phyloP scores from a whole-genome alignment of 805 yeast genomes.

The Geotrichum ghanense region DNA sequence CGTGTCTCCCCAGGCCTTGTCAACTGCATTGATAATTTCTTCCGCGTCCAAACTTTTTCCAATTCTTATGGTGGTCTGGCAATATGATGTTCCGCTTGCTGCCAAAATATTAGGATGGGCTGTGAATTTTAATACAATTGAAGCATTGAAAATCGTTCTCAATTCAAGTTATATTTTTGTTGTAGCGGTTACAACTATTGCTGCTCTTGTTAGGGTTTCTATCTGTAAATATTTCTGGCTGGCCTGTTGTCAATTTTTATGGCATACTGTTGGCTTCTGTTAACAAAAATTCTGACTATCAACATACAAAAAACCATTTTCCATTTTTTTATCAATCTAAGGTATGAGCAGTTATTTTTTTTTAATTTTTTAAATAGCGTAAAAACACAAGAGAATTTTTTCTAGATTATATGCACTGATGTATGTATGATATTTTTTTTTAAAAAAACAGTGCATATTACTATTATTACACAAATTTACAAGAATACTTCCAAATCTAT shows the following conservation, averaged over 20 bases:
- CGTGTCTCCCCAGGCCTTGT: slow-evolving; percentile 34
- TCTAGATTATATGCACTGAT: too few relatives aligned
- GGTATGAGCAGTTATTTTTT: too few relatives aligned
- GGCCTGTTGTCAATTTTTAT: slow-evolving; percentile 2
- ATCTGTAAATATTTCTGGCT: slow-evolving; percentile 2
- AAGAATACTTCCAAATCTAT: slow-evolving; percentile 80
- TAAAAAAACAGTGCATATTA: too few relatives aligned
- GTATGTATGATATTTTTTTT: too few relatives aligned
- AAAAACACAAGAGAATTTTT: too few relatives aligned
- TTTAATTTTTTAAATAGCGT: too few relatives aligned
- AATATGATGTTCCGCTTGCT: slow-evolving; percentile 72
- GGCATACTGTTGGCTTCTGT: slow-evolving; percentile 3
- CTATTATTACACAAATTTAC: background rate
- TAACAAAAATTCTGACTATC: too few relatives aligned
- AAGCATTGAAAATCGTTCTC: slow-evolving; percentile 41
- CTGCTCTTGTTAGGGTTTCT: slow-evolving; percentile 10
- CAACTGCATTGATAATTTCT: slow-evolving; percentile 63
- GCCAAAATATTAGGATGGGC: slow-evolving; percentile 47
- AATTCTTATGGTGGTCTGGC: slow-evolving; percentile 91
- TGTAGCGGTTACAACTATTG: slow-evolving; percentile 17
- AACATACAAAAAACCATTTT: too few relatives aligned
- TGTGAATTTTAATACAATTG: slow-evolving; percentile 52
- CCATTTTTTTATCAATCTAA: too few relatives aligned
- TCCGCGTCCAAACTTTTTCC: slow-evolving; percentile 79
- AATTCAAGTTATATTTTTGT: slow-evolving; percentile 26